Evolutionary conservation across 2,329 filamentous ascomycete species (phyloP), one percentile per base, ranked within the genome.

Genomic region (Chrysosporium queenslandicum): DNA sequence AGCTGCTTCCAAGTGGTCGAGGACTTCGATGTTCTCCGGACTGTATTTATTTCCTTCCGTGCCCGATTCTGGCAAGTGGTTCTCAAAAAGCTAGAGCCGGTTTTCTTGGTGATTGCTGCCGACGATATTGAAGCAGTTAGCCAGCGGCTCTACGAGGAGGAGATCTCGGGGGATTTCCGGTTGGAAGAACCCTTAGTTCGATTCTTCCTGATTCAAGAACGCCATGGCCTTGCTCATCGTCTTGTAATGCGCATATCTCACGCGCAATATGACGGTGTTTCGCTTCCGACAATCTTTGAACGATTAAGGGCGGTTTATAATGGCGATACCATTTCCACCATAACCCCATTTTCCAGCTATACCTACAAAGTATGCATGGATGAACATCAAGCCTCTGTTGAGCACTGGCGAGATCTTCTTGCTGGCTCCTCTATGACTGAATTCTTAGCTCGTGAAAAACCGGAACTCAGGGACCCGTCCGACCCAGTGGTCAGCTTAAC

Each of bases 251-350:
- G 79, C 55, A 74, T 83, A 52, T 81, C 78, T 0, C 80, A 83
- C 62, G 76, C 79, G 0, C 79, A 82, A 58, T 82, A 82, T 63
- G 79, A 83, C 56, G 80, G 79, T 58, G 77, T 82, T 39, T 81
- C 76, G 56, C 71, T 82, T 6, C 77, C 77, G 0, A 61, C 72
- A 2, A 18, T 46, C 16, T 46, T 23, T 11, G 5, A 23, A 8
- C 16, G 2, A 5, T 16, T 46, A 3, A 12, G 8, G 5, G 27
- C 27, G 3, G 27, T 16, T 6, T 46, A 30, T 21, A n/a, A 25
- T 2, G n/a, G 43, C 27, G 2, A 16, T 3, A 30, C 16, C 2
- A 3, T 12, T 14, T 4, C 30, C 30, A 25, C 43, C 14, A 29
- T 14, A 21, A 2, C 27, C 8, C 29, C 27, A 11, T 46, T 46